Evolutionary conservation across 225 moss, liverwort and hornwort species (phyloP).

Genomic region (Polytrichum commune): DNA sequence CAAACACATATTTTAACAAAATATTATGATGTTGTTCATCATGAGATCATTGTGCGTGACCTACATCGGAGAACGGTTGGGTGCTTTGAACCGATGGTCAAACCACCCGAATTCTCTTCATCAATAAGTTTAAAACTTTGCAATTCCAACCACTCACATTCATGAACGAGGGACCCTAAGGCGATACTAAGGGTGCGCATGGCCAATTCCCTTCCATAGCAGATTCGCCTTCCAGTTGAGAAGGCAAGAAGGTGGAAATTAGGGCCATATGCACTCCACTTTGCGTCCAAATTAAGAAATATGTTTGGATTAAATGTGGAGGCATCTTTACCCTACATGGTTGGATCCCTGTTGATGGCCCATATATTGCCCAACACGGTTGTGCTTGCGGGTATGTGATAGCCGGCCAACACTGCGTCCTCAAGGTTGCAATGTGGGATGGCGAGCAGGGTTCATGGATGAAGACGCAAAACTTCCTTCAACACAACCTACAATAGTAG

Average conservation of each 20-base stretch:
- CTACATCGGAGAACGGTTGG: too few species aligned
- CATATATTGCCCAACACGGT: constrained; percentile 29
- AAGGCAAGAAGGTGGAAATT: constrained; percentile 37
- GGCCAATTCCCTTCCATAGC: constrained; percentile 20
- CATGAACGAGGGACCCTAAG: not conserved
- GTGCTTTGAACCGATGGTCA: too few species aligned
- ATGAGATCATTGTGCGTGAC: too few species aligned
- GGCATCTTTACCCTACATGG: constrained; percentile 26
- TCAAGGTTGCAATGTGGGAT: constrained; percentile 48
- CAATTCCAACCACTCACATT: not conserved
- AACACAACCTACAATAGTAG: constrained; percentile 36
- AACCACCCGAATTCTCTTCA: too few species aligned
- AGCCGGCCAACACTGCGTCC: constrained; percentile 27
- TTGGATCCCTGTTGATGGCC: constrained; percentile 35
- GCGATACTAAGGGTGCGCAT: not conserved
- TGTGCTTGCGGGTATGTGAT: constrained; percentile 46
- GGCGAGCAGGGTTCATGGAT: constrained; percentile 37
- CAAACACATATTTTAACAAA: too few species aligned
- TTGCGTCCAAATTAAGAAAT: constrained; percentile 9
- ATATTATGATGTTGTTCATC: too few species aligned
- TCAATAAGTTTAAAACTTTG: not conserved
- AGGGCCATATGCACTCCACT: constrained; percentile 27
- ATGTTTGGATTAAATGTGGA: constrained; percentile 30
- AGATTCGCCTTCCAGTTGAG: constrained; percentile 39
- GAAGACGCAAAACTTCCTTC: constrained; percentile 58